phyloP scores from a whole-genome alignment of 495 filamentous ascomycete species.

The Penicillium alfredii region DNA sequence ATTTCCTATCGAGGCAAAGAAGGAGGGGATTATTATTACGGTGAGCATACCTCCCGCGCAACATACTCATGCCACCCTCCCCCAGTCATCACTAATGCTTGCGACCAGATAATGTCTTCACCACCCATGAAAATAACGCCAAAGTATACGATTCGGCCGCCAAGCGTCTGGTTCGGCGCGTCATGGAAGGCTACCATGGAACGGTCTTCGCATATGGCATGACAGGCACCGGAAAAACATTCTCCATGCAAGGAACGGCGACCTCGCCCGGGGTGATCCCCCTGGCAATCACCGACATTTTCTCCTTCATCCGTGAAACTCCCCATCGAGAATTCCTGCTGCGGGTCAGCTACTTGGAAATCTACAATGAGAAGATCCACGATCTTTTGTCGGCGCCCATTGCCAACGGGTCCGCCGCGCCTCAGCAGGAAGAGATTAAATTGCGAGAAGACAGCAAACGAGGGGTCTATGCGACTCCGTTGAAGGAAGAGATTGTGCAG shows the following conservation, averaged over 20 bases:
- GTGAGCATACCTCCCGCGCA: slow-evolving; percentile 50
- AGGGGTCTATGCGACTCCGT: slow-evolving; percentile 89
- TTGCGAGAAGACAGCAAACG: slow-evolving; percentile 91
- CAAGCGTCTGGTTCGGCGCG: slow-evolving; percentile 87
- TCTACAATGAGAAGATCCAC: slow-evolving; percentile 97
- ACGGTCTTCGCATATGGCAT: slow-evolving; percentile 99
- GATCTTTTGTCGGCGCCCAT: slow-evolving; percentile 76
- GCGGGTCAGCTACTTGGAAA: slow-evolving; percentile 95
- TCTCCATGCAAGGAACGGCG: slow-evolving; percentile 98
- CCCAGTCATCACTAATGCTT: slow-evolving; percentile 2
- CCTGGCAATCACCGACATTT: slow-evolving; percentile 95
- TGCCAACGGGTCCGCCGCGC: slow-evolving; percentile 39
- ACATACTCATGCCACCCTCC: not conserved
- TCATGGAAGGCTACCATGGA: slow-evolving; percentile 99
- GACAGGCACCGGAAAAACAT: slow-evolving; percentile 98
- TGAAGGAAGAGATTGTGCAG: slow-evolving; percentile 98
- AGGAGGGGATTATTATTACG: slow-evolving; percentile 88
- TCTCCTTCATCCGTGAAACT: slow-evolving; percentile 96
- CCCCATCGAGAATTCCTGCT: slow-evolving; percentile 91
- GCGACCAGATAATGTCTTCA: slow-evolving; percentile 86
- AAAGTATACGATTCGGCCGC: slow-evolving; percentile 90
- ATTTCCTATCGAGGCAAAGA: slow-evolving; percentile 83
- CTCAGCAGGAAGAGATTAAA: slow-evolving; percentile 84
- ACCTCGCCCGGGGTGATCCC: slow-evolving; percentile 97
- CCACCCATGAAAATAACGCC: slow-evolving; percentile 83